Conservation (phyloP, 345 rosid species). For the Limnanthes douglasii region DNA sequence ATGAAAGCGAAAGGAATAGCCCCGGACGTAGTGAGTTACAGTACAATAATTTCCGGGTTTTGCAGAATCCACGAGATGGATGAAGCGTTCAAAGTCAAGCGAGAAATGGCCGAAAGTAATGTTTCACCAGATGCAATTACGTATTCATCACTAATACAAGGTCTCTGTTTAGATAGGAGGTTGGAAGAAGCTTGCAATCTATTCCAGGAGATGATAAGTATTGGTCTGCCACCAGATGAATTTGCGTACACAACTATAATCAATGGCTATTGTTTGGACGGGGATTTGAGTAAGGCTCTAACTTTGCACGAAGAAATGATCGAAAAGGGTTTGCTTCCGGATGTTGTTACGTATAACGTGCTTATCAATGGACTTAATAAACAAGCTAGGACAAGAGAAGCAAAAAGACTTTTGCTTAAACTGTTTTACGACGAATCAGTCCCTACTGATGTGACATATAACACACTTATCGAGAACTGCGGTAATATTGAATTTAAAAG, state of each 20-base stretch:
- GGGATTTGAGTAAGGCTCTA: constrained; percentile 38
- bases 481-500: constrained; percentile 43
- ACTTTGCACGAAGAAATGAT: constrained; percentile 70
- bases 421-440: constrained; percentile 60
- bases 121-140: constrained; percentile 50
- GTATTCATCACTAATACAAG: constrained; percentile 61
- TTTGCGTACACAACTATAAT: constrained; percentile 63
- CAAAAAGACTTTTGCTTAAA: constrained; percentile 69
- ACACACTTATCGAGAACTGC: constrained; percentile 62
- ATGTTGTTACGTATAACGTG: constrained; percentile 78
- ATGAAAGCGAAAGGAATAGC: constrained; percentile 45
- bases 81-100: constrained; percentile 43
- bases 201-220: constrained; percentile 50
- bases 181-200: constrained; percentile 58
- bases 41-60: constrained; percentile 66
- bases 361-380: constrained; percentile 83
- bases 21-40: constrained; percentile 77
- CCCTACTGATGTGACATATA: constrained; percentile 47
- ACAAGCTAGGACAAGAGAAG: constrained; percentile 73
- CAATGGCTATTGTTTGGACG: constrained; percentile 59
- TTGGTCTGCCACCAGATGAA: constrained; percentile 47
- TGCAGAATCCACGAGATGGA: constrained; percentile 42
- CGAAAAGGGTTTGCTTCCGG: constrained; percentile 56
- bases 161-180: constrained; percentile 55
- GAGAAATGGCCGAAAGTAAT: constrained; percentile 50